These are phyloP conservation scores for Musa itinerans DNA, from an alignment of 176 grass and related monocot genomes.

Conservation along the genomic window DNA sequence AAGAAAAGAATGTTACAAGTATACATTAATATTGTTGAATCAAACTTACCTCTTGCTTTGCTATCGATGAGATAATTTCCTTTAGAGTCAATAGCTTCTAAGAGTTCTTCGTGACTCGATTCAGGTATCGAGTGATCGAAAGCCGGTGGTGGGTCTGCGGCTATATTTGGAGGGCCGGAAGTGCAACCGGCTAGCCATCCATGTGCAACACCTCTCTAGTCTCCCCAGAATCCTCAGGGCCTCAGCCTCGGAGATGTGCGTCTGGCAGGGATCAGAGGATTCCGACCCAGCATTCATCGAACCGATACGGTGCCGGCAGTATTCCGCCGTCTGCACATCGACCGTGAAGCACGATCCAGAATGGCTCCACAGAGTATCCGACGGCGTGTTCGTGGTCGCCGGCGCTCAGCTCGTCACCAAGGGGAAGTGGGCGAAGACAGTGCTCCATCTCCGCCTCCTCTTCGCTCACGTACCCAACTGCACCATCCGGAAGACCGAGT, in stretches of 20 bases:
- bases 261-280: slow-evolving; percentile 72
- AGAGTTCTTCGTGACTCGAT: neutral
- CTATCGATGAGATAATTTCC: too few relatives aligned
- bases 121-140: slow-evolving; percentile 65
- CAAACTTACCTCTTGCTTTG: neutral
- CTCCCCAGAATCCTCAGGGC: slow-evolving; percentile 64
- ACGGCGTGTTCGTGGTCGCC: slow-evolving; percentile 77
- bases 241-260: slow-evolving; percentile 29
- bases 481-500: slow-evolving; percentile 56
- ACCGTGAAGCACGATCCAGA: slow-evolving; percentile 49
- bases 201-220: slow-evolving; percentile 87
- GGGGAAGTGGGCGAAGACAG: slow-evolving; percentile 72
- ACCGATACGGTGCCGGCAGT: slow-evolving; percentile 66
- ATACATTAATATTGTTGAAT: neutral
- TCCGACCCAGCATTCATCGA: slow-evolving; percentile 54
- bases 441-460: slow-evolving; percentile 66
- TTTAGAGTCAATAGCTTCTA: neutral
- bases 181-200: slow-evolving; percentile 80
- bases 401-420: slow-evolving; percentile 78
- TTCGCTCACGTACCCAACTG: slow-evolving; percentile 72
- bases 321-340: slow-evolving; percentile 60
- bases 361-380: slow-evolving; percentile 47
- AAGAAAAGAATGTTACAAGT: neutral
- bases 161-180: slow-evolving; percentile 82
- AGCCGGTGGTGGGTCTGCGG: slow-evolving; percentile 62